Percentiles rank a stretch among this genome's conserved stretches.
phyloP scores from a whole-genome alignment of 768 basidiomycete genomes.

The Jaapia argillacea region DNA sequence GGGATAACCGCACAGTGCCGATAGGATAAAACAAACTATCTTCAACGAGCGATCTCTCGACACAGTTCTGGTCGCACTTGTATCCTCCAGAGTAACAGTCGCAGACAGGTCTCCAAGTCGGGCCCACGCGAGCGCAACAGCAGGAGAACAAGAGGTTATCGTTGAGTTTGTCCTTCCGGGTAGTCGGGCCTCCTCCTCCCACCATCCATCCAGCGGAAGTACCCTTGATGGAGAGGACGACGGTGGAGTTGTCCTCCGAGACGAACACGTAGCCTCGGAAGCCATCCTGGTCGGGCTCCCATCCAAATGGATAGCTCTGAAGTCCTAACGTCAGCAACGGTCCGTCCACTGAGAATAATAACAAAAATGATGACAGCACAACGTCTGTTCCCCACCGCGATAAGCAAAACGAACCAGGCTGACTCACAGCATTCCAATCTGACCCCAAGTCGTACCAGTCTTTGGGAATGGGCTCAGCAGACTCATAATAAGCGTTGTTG shows the following conservation, averaged over 20 bases:
- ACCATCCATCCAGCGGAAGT: slow-evolving; percentile 53
- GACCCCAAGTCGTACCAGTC: slow-evolving; percentile 66
- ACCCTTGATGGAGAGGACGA: slow-evolving; percentile 88
- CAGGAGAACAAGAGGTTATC: slow-evolving; percentile 95
- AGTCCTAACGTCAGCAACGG: not conserved
- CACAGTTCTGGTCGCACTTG: slow-evolving; percentile 72
- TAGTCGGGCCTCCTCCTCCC: slow-evolving; percentile 55
- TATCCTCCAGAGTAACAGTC: slow-evolving; percentile 69
- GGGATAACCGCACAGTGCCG: slow-evolving; percentile 50
- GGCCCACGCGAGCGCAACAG: slow-evolving; percentile 92
- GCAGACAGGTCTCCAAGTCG: slow-evolving; percentile 91
- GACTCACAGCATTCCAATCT: slow-evolving; percentile 51
- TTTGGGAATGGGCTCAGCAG: slow-evolving; percentile 30
- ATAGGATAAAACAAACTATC: slow-evolving; percentile 85
- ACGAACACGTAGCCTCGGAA: slow-evolving; percentile 89
- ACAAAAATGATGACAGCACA: not conserved
- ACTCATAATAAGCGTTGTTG: slow-evolving; percentile 80
- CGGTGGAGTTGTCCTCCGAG: slow-evolving; percentile 73
- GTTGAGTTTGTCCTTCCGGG: slow-evolving; percentile 85
- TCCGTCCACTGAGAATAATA: slow-evolving; percentile 1
- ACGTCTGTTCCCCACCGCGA: no score
- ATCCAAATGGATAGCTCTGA: slow-evolving; percentile 72
- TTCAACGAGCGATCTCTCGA: slow-evolving; percentile 67
- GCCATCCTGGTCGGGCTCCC: slow-evolving; percentile 85
- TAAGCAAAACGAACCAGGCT: not conserved